Evolutionary conservation across 2,329 filamentous ascomycete genomes (phyloP), one percentile per base, ranked within the genome.

Genomic region (Fusarium sp.): DNA sequence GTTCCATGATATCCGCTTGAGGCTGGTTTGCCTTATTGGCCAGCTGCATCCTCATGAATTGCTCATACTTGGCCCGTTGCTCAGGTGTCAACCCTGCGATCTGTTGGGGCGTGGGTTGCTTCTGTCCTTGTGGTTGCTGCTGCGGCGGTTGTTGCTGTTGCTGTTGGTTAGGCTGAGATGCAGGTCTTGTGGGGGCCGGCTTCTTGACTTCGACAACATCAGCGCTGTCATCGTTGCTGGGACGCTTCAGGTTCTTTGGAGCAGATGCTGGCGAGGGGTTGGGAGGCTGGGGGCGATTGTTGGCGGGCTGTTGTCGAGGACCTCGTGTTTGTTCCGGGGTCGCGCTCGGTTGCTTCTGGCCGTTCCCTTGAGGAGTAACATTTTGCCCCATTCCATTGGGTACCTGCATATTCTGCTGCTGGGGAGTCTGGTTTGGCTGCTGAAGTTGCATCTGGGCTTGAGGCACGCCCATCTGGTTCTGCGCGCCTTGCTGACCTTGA

Each of bases 381-480:
- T 74, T 83, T 69, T 86, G 86, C 3, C 80, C 81, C 77, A 86
- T 82, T 78, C 81, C 77, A 82, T 82, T 66, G 8, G 79, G 76
- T 60, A 80, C 80, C 16, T 78, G 73, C 60, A 82, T 77, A 56
- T 77, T 74, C 62, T 80, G 78, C 31, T 81, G 76, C 70, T 85
- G 83, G 50, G 81, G 70, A 7, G 75, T 65, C 55, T 78, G 77
- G 47, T 67, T 76, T 73, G 68, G 73, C 68, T 87, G 87, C 63
- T 88, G 88, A 9, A 87, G 79, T 62, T 87, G 85, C 67, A 87
- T 86, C 59, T 87, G 87, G 3, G 82, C 82, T 67, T 84, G 86
- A 52, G 85, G 85, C 4, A 79, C 76, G 30, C 84, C 7, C 76
- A 86, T 82, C 27, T 82, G 82, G 28, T 78, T 79, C 63, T 82